Evolutionary conservation across 805 yeast species (phyloP), one percentile per base, ranked within the genome.

Genomic region (Komagataella mondaviorum): DNA sequence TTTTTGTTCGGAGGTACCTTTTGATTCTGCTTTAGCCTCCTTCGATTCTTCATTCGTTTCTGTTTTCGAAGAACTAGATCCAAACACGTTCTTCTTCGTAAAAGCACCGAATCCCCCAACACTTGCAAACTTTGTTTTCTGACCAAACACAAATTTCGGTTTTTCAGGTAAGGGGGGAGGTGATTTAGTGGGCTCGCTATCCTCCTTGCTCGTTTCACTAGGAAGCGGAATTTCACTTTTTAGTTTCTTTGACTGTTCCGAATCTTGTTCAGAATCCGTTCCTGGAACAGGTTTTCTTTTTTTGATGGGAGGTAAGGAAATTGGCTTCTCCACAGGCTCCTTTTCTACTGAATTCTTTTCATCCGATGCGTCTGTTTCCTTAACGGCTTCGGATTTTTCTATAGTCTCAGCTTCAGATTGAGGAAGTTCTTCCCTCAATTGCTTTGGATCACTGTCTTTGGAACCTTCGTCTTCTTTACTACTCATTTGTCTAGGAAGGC

Each of bases 81-180:
- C 74, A 59, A 72, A 71, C 0, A 68, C 70, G 50, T 63, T 67
- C 47, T 60, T 64, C 44, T 51, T 56, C 20, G 59, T 56, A 47
- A 67, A 53, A 56, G 66, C 55, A 1, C 70, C 63, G 49, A 71
- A 71, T 2, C 72, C 71, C 30, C 62, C 62, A 48, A 68, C 61
- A 1, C 70, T 68, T 8, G 81, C 81, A 60, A 79, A 78, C 22
- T 71, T 59, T 0, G 82, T 71, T 2, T 73, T 60, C 1, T 79
- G 66, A 7, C 85, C 85, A 67, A 80, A 80, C 1, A 77, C 80
- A 61, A 75, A 77, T 55, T 71, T 72, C 20, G 79, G 74, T 51
- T 63, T 61, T 3, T 52, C 55, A n/a, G 46, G 44, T 48, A 53
- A 30, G 10, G 39, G 39, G 14, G n/a, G 39, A 30, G 39, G 39